phyloP scores from a whole-genome alignment of 176 grass and related monocot genomes.

The Phoenix dactylifera region DNA sequence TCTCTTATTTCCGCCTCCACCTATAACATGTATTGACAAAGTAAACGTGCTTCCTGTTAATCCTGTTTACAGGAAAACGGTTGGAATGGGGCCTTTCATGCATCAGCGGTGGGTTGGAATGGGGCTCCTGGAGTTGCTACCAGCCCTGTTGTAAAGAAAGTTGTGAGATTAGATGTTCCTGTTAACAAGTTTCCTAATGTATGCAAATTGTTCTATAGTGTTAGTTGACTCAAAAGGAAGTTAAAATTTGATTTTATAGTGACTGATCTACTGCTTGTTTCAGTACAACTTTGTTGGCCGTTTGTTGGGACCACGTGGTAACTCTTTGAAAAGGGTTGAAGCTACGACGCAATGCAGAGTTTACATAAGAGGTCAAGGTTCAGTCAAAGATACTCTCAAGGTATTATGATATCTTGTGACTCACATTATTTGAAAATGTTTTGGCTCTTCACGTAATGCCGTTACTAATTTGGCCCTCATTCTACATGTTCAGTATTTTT shows the following conservation, averaged over 20 bases:
- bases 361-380: conserved; percentile 89
- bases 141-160: conserved; percentile 79
- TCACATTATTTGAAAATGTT: too few relatives aligned
- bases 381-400: conserved; percentile 95
- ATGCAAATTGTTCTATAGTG: conserved; percentile 10
- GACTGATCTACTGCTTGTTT: background rate
- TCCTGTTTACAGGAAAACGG: conserved; percentile 18
- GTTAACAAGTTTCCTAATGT: conserved; percentile 85
- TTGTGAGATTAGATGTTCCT: conserved; percentile 88
- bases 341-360: conserved; percentile 91
- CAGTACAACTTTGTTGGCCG: conserved; percentile 98
- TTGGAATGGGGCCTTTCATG: conserved; percentile 57
- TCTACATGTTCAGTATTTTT: too few relatives aligned
- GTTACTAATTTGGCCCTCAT: too few relatives aligned
- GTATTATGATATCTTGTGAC: conserved; percentile 20
- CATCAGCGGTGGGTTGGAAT: conserved; percentile 58
- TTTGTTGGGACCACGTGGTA: conserved; percentile 83
- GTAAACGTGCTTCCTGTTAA: too few relatives aligned
- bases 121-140: conserved; percentile 45
- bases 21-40: too few relatives aligned
- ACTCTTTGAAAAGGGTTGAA: conserved; percentile 99
- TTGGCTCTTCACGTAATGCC: too few relatives aligned
- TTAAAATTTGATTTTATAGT: background rate
- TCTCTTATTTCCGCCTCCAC: too few relatives aligned
- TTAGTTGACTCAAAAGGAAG: too few relatives aligned